Evolutionary conservation across 176 grass and related monocot species (phyloP), one percentile per base, ranked within the genome.

Genomic region (Cenchrus purpureus): DNA sequence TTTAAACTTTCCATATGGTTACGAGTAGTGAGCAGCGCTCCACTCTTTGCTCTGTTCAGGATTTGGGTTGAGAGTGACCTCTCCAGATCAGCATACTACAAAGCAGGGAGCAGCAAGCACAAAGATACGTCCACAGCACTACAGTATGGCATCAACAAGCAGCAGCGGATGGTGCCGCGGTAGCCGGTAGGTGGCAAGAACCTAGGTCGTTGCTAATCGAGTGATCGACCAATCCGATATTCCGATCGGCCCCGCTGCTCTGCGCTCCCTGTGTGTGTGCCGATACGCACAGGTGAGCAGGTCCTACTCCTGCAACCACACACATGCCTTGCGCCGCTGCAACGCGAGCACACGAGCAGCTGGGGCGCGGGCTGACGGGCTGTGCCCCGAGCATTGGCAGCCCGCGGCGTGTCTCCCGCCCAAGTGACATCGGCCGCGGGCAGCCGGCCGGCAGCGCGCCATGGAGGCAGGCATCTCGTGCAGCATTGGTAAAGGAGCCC

Each of bases 401-500:
- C 34, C 74, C 57, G 34, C 32, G 43, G 80, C 51, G 61, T 89
- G 87, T 84, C 59, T 84, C 76, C 87, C 87, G 73, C 7, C 72
- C 5, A 73, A 73, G 84, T 64, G 76, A 68, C 73, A 85, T 37
- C 69, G 11, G 68, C 40, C 4, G 55, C 55, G 4, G 52, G 31
- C 31, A 32, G 31, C 31, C 31, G 31, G 31, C 31, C 19, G 72
- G 25, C 43, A 71, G 17, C 42, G 12, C 14, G 28, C 62, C 5
- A 9, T 42, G 49, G 79, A 52, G 78, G 46, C 78, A 4, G 53
- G 31, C 31, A 2, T 32, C 44, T 43, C 68, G 7, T 45, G 68
- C 69, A 72, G 9, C 71, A 4, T 54, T 34, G 71, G 28, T 5
- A 52, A 52, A 52, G 17, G 46, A 25, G 22, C 31, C 48, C 9